A percentile compares a stretch with the other conserved stretches of the same genome.
Evolutionary conservation across 2,329 filamentous ascomycete species (phyloP).

Genomic region (Pestalotiopsis fici): DNA sequence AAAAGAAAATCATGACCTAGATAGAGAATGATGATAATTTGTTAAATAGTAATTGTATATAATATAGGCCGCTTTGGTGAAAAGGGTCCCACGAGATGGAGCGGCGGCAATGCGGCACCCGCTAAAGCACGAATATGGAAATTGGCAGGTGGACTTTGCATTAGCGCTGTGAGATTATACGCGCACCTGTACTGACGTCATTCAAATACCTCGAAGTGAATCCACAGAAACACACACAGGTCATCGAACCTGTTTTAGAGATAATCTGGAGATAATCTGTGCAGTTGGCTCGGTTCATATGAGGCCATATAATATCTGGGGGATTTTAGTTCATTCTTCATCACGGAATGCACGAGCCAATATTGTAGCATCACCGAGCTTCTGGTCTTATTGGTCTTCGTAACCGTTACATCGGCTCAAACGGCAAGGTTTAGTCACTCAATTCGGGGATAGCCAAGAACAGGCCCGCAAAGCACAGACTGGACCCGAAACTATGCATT

Average conservation of each 20-base stretch:
- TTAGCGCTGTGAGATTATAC: neutral
- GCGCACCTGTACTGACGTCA: conserved; percentile 2
- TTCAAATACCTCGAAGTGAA: neutral
- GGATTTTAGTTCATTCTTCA: neutral
- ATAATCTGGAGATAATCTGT: neutral
- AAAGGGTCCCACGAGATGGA: neutral
- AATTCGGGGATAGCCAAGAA: neutral
- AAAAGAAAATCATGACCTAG: too few relatives aligned
- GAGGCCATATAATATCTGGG: neutral
- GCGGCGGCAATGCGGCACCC: neutral
- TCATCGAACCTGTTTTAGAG: neutral
- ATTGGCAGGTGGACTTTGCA: neutral
- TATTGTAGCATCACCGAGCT: neutral
- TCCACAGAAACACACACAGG: neutral
- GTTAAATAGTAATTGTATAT: neutral
- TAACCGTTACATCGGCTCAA: neutral
- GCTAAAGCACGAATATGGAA: neutral
- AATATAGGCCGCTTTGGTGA: too few relatives aligned
- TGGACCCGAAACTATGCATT: conserved; percentile 5
- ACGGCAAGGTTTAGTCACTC: neutral
- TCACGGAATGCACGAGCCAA: neutral
- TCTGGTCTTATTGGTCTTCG: neutral
- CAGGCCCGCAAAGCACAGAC: neutral
- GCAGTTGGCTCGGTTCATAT: neutral
- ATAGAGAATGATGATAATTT: too few relatives aligned